Conservation (phyloP, 2,329 filamentous ascomycete genomes). For the Pseudogymnoascus sp. region DNA sequence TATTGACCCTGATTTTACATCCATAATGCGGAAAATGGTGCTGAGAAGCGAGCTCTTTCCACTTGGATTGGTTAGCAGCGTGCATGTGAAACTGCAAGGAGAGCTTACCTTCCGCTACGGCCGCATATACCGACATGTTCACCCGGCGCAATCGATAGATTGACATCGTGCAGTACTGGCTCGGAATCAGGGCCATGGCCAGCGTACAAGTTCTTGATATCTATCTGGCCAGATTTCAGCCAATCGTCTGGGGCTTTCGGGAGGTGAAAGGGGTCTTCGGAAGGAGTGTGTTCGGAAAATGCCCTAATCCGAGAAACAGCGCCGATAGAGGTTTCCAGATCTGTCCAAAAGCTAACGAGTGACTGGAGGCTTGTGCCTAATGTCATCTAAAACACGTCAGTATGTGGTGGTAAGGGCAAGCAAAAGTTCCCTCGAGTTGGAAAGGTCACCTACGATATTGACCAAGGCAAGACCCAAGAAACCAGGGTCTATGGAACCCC, state of each 20-base stretch:
- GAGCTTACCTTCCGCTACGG: slow-evolving; percentile 35
- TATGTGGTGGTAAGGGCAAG: background rate
- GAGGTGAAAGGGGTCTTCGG: slow-evolving; percentile 28
- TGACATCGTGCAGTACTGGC: slow-evolving; percentile 17
- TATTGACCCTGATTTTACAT: slow-evolving; percentile 34
- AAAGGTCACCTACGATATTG: slow-evolving; percentile 31
- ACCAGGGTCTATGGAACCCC: slow-evolving; percentile 10
- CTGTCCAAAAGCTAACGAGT: slow-evolving; percentile 41
- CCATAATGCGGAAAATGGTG: slow-evolving; percentile 40
- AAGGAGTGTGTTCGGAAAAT: slow-evolving; percentile 38
- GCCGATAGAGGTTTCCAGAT: slow-evolving; percentile 49
- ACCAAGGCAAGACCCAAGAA: slow-evolving; percentile 33
- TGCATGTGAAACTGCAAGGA: background rate
- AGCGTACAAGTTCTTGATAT: slow-evolving; percentile 13
- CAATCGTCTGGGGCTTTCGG: slow-evolving; percentile 2
- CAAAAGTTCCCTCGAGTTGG: background rate
- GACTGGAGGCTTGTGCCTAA: slow-evolving; percentile 33
- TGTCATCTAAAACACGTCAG: background rate
- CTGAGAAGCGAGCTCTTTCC: slow-evolving; percentile 37
- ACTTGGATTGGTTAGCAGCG: slow-evolving; percentile 24
- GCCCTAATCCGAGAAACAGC: slow-evolving; percentile 46
- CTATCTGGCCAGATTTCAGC: slow-evolving; percentile 9
- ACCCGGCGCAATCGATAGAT: slow-evolving; percentile 26
- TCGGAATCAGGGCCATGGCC: slow-evolving; percentile 11
- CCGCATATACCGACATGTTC: slow-evolving; percentile 45